Percentiles rank a stretch among this genome's conserved stretches.
These are phyloP conservation scores for Sinapis alba DNA, from an alignment of 441 rosid species.

Conservation along the genomic window DNA sequence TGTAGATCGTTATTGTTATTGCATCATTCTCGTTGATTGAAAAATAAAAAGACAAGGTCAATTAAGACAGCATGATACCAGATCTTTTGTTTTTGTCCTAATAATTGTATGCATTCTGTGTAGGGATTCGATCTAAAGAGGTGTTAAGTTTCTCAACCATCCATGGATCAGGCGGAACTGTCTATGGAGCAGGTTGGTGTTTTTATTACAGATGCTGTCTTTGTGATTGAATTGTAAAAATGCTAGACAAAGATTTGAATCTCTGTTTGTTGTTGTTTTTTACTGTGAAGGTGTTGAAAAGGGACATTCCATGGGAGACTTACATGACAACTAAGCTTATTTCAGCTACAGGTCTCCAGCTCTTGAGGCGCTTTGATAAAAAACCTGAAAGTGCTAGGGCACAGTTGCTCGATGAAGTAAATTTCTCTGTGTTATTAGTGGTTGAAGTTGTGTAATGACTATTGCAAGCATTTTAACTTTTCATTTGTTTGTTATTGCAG, in stretches of 20 bases:
- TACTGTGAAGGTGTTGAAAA: slow-evolving; percentile 68
- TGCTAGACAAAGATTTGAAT: neutral
- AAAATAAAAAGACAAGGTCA: neutral
- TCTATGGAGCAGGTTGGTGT: slow-evolving; percentile 60
- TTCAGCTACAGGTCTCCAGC: slow-evolving; percentile 86
- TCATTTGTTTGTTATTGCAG: slow-evolving; percentile 44
- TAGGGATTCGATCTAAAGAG: slow-evolving; percentile 32
- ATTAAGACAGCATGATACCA: neutral
- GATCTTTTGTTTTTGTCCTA: neutral
- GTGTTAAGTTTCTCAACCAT: slow-evolving; percentile 34
- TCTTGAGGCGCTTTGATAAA: slow-evolving; percentile 83
- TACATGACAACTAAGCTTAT: slow-evolving; percentile 92
- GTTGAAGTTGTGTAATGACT: neutral
- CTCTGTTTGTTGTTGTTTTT: neutral
- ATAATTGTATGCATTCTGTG: neutral
- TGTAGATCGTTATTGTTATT: slow-evolving; percentile 26
- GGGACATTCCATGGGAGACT: slow-evolving; percentile 99
- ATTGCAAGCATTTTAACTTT: neutral
- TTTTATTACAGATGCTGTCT: neutral
- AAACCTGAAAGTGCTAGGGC: slow-evolving; percentile 80
- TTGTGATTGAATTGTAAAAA: neutral
- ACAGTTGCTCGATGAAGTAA: slow-evolving; percentile 91
- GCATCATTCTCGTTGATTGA: neutral
- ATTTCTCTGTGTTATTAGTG: neutral
- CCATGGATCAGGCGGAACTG: slow-evolving; percentile 82